Evolutionary conservation across 2,329 filamentous ascomycete species (phyloP), one percentile per base, ranked within the genome.

Genomic region (Venturia oleaginea): DNA sequence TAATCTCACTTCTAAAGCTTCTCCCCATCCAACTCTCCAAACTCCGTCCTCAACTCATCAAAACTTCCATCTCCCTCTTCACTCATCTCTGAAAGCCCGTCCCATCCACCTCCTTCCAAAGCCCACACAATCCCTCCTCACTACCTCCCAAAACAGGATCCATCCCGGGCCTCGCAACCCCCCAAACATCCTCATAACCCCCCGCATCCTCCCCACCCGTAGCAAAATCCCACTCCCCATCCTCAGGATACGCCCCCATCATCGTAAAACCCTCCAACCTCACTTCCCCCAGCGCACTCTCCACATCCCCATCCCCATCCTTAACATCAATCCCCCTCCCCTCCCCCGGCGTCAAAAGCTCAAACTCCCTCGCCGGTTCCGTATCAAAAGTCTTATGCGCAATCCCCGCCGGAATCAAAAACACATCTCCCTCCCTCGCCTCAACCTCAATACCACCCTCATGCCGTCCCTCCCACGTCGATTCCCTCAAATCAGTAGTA

Each of bases 211-310:
- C 77, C 1, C 79, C 79, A 10, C 79, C 80, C 2, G 76, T 71
- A 4, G 72, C 72, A 69, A 81, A 83, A 69, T 84, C 81, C 83
- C 82, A 85, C 13, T 72, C 70, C 0, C 73, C 73, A 2, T 78
- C 76, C 42, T 69, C 68, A 2, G 81, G 81, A 74, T 86, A 86
- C 4, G 81, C 82, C 0, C 84, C 84, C 71, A 85, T 79, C 82
- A 84, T 84, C 62, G 78, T 81, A 67, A 83, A 84, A 0, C 63
- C 63, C 30, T 24, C 24, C 27, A 64, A 40, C 61, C 69, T 66
- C 0, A 80, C 80, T 1, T 70, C 67, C 4, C 81, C 64, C 64
- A 74, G 59, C 1, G 80, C 68, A 1, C 68, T 67, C 6, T 69
- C 70, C 65, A 83, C 69, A 24, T 74, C 75, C 22, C 70, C 69